A percentile compares a stretch with the other conserved stretches of the same genome.
Evolutionary conservation across 139 green algal species (phyloP).

Genomic region (Asterochloris sp.): DNA sequence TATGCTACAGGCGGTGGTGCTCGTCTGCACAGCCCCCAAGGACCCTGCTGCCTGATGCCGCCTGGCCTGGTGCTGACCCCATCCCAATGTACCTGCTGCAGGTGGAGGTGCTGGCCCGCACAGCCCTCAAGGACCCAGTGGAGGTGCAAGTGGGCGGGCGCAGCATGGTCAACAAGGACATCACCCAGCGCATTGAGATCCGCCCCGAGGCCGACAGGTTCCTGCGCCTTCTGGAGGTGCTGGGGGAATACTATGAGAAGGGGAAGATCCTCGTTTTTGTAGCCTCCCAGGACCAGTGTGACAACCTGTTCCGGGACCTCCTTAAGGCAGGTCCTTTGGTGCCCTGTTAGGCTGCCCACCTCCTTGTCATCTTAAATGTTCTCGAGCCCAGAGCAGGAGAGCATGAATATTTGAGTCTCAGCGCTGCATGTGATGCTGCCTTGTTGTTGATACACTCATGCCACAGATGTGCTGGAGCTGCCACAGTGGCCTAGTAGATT

Average conservation of each 20-base stretch:
- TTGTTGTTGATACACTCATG: no score
- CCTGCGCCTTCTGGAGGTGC: constrained; percentile 90
- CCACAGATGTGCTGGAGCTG: no score
- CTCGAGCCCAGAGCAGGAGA: no score
- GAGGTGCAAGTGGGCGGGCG: constrained; percentile 91
- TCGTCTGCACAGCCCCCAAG: no score
- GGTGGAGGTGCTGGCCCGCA: constrained; percentile 76
- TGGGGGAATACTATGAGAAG: constrained; percentile 84
- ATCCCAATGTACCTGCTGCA: constrained; percentile 6
- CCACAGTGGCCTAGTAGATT: no score
- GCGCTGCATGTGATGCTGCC: no score
- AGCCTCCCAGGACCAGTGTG: constrained; percentile 86
- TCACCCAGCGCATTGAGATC: constrained; percentile 93
- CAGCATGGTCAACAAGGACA: constrained; percentile 91
- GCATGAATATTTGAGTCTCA: no score
- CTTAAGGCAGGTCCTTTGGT: constrained; percentile 35
- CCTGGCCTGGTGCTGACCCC: no score
- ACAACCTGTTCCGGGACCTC: constrained; percentile 91
- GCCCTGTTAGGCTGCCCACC: no score
- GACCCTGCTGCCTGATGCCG: no score
- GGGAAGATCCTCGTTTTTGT: constrained; percentile 91
- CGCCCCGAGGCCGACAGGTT: constrained; percentile 85
- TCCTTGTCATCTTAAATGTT: no score
- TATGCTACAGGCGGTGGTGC: no score
- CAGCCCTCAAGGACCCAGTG: constrained; percentile 67